phyloP scores from a whole-genome alignment of 1,139 yeast genomes.

The Geotrichum histeridarum region DNA sequence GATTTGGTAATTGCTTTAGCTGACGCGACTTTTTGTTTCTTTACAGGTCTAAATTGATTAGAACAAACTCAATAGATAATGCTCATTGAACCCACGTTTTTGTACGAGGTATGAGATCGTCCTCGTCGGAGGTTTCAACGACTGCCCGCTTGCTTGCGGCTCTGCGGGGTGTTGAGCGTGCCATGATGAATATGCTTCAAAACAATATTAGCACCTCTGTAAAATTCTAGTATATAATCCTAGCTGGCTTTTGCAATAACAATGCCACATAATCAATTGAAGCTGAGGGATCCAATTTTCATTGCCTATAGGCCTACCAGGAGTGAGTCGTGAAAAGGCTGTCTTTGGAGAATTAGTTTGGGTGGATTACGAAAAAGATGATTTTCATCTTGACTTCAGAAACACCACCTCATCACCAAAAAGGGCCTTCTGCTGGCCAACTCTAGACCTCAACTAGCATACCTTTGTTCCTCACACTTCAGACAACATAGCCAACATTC shows the following conservation, averaged over 20 bases:
- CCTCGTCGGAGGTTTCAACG: conserved; percentile 1
- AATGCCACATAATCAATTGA: too few relatives aligned
- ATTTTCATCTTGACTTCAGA: not conserved
- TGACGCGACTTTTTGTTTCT: not conserved
- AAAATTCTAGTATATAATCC: not conserved
- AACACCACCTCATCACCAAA: conserved; percentile 6
- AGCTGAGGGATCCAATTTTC: too few relatives aligned
- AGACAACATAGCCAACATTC: too few relatives aligned
- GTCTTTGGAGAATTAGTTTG: too few relatives aligned
- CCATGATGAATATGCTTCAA: not conserved
- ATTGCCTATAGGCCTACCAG: too few relatives aligned
- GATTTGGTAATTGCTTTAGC: not conserved
- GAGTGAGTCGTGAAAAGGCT: too few relatives aligned
- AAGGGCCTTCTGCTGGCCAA: too few relatives aligned
- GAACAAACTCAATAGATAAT: not conserved
- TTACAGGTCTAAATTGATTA: not conserved
- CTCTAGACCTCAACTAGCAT: too few relatives aligned
- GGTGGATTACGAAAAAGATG: too few relatives aligned
- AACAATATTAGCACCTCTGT: not conserved
- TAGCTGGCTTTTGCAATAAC: too few relatives aligned
- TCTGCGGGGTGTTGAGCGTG: not conserved
- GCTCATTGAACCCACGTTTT: not conserved
- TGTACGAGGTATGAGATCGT: not conserved
- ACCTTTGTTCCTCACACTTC: too few relatives aligned
- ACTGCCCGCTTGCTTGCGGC: not conserved